Evolutionary conservation across 2,329 filamentous ascomycete genomes (phyloP).

Genomic region (Grosmannia huntii): DNA sequence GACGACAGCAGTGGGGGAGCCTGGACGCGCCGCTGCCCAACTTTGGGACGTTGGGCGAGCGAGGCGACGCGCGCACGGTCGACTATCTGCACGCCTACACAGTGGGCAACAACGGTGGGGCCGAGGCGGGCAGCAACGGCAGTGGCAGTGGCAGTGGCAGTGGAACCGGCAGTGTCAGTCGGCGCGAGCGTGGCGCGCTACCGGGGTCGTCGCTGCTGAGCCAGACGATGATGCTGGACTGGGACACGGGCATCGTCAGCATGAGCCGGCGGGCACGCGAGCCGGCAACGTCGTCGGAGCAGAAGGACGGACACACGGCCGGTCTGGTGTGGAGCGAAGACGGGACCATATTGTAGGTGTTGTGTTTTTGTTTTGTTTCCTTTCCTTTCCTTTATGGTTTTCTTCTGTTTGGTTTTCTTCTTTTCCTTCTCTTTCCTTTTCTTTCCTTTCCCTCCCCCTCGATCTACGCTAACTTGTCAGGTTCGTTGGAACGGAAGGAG

Average conservation of each 20-base stretch:
- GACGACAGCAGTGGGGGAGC: not conserved
- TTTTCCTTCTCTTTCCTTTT: not conserved
- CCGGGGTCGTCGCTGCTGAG: slow-evolving; percentile 19
- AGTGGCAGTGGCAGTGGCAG: not conserved
- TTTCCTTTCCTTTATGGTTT: too few relatives aligned
- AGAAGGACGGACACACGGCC: slow-evolving; percentile 51
- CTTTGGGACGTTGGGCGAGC: not conserved
- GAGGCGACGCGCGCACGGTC: not conserved
- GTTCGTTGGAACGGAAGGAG: slow-evolving; percentile 54
- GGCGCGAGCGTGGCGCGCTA: not conserved
- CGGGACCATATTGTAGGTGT: slow-evolving; percentile 42
- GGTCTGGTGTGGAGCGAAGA: slow-evolving; percentile 51
- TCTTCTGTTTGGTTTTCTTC: not conserved
- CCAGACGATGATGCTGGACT: slow-evolving; percentile 19
- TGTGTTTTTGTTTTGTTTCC: slow-evolving; percentile 5
- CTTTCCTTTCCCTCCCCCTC: not conserved
- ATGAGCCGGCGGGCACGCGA: not conserved
- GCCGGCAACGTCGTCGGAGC: slow-evolving; percentile 25
- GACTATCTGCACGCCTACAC: slow-evolving; percentile 4
- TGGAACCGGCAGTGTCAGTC: not conserved
- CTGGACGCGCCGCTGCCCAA: not conserved
- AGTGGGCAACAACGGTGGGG: not conserved
- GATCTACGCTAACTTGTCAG: slow-evolving; percentile 24
- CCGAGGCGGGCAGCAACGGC: not conserved
- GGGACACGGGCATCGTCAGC: slow-evolving; percentile 14